Conservation (phyloP, 306 rosid genomes). For the Canavalia gladiata region DNA sequence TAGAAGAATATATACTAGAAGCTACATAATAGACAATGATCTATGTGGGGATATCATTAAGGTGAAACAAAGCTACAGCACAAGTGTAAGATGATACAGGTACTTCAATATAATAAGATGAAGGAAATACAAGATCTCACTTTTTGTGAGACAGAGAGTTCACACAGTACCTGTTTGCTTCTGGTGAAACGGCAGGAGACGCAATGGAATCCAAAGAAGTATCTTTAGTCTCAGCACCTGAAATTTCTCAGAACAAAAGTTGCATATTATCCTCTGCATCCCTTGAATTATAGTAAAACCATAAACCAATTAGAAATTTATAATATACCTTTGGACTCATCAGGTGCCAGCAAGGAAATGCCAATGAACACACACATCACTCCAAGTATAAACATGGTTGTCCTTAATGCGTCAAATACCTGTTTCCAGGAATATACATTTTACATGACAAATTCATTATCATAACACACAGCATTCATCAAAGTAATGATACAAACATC, state of each 20-base stretch:
- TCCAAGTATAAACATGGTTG: constrained; percentile 94
- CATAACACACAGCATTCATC: constrained; percentile 32
- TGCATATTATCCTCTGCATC: constrained; percentile 34
- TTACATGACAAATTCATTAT: constrained; percentile 43
- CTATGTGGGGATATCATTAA: neutral
- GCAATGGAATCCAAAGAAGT: constrained; percentile 63
- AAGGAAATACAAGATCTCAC: neutral
- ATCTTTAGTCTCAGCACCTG: constrained; percentile 81
- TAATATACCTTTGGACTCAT: constrained; percentile 85
- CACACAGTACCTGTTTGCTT: constrained; percentile 66
- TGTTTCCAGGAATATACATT: constrained; percentile 56
- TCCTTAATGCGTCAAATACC: constrained; percentile 92
- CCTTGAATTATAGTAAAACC: constrained; percentile 27
- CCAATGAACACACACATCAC: constrained; percentile 91
- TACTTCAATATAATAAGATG: constrained; percentile 10
- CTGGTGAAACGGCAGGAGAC: constrained; percentile 75
- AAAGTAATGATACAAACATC: constrained; percentile 18
- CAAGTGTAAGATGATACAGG: constrained; percentile 18
- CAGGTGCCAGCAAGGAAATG: constrained; percentile 96
- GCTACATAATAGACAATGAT: neutral
- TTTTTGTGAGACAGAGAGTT: neutral
- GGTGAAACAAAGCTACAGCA: constrained; percentile 27
- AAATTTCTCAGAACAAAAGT: constrained; percentile 50
- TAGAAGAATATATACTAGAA: constrained; percentile 10
- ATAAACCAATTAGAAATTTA: constrained; percentile 33